Base-by-base conservation (phyloP, 2,329 filamentous ascomycete species). In the Sclerotinia spermophila region DNA sequence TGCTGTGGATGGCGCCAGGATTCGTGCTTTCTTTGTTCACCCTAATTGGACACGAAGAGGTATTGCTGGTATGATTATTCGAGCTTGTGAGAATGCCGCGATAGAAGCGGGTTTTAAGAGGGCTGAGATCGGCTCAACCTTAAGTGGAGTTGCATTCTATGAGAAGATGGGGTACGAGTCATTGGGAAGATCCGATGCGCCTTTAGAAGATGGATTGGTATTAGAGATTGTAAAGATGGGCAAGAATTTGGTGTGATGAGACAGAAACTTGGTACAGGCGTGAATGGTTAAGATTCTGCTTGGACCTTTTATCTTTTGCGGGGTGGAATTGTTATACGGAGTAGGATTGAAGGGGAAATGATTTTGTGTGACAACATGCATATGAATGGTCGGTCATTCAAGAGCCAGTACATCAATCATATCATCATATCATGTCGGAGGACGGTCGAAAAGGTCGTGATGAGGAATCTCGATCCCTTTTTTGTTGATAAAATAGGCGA, bases 21-120 rank as follows among this genome's bases (percentile, higher is more conserved):
- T 75, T 51, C 68, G 73, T 10, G 73, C 73, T 15, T 67, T 74
- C n/a, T 74, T 74, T 42, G 73, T 75, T 8, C 73, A 74, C 68
- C 72, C 72, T 13, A 13, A 51, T 19, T 74, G 68, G 68, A 51
- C 61, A 8, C 35, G 71, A 15, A 68, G 27, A 33, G 72, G 73
- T 1, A 67, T 74, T 21, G 73, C 67, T 8, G 67, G 64, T 10
- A 64, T 70, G 38, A 58, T 75, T 19, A 51, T 75, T 3, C 48
- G 45, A 13, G 62, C 56, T 56, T 74, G 70, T 42, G 73, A 75
- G 27, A 51, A 65, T 5, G 71, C 67, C 24, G 72, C 71, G 33
- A 71, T 48, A 40, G 67, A 69, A 38, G 69, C 56, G 8, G 72
- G 72, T 1, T 75, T 73, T 45, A 70, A 44, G 66, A 74, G 48